Evolutionary conservation across 306 rosid species (phyloP), one percentile per base, ranked within the genome.

Genomic region (Echinosophora koreensis): DNA sequence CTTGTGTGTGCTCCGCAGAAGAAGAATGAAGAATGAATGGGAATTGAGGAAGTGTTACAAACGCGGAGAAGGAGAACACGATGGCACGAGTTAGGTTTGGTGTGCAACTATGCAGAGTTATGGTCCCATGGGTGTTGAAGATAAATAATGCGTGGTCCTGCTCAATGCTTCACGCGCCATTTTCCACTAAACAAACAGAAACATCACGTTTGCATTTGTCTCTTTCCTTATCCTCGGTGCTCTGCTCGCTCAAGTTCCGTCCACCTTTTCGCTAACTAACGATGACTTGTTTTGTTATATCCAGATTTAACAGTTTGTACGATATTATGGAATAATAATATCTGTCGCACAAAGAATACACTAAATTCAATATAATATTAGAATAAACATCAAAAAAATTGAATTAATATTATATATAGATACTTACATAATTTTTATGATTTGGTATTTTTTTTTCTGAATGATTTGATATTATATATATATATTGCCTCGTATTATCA

Each of bases 81-180:
- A 46, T 5, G 75, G 4, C 57, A 66, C 37, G 70, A 28, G 71
- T 79, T 71, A 50, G 70, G 71, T 37, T 30, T 14, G 5, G 54
- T 47, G n/a, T 50, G 71, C 47, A 39, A 60, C 47, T 74, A n/a
- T 6, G 46, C 6, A 28, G 22, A 56, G 1, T 22, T 34, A 14
- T 13, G 78, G 77, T 16, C 70, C 70, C 47, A 73, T 30, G 32
- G 42, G 2, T 41, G 3, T 4, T 7, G 42, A 52, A 2, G 56
- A 17, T n/a, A 49, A 18, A 22, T 77, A 69, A 42, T 22, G 18
- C 46, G 15, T 34, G 37, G 2, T 3, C 10, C 51, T 22, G 22
- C 22, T 22, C 22, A 22, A 22, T 22, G 22, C 22, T 4, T 76
- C 73, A 76, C 84, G 28, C 22, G 3, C 18, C 32, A 38, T 37